Evolutionary conservation across 2,329 filamentous ascomycete genomes (phyloP), one percentile per base, ranked within the genome.

Genomic region (Pseudocercospora eumusae): DNA sequence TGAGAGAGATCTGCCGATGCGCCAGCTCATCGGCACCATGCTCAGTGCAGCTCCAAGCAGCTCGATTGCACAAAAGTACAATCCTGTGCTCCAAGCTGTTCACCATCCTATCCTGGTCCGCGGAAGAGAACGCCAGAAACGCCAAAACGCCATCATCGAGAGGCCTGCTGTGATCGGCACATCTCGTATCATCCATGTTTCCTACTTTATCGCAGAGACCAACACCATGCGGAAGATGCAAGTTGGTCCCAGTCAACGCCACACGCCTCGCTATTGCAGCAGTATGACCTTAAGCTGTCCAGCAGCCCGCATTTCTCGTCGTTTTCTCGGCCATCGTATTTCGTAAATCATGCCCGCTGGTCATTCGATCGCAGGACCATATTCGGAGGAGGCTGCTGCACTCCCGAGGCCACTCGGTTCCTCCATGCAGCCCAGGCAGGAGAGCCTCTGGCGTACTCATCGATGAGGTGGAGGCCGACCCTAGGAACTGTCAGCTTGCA

Each of bases 381-480:
- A 18, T 56, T 21, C 21, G 23, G 2, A 1, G 44, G 59, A n/a
- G 57, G 49, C 42, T 23, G 52, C 10, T 13, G 50, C 31, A 18
- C 53, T 9, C 47, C 53, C 28, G 20, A n/a, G 15, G 31, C 53
- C 10, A 64, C 54, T 28, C 60, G 60, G 31, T 50, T 57, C 27
- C 63, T 61, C 68, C 70, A 70, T 13, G 66, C 63, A 20, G 66
- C 60, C 69, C 69, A 72, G 4, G 68, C 68, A 36, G 69, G 69
- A 47, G 61, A 64, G 28, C 74, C 74, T 68, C 75, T 68, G n/a
- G 76, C 76, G 65, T 78, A 79, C 31, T 73, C 69, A 64, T 78
- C 74, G n/a, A 75, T 71, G 56, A 79, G 74, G 61, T 73, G 72
- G 28, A 78, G 69, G 3, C 76, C 76, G 31, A 77, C 54, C 63